These are phyloP conservation scores for Trebouxia sp. DNA, from an alignment of 139 green algal species.

Conservation along the genomic window DNA sequence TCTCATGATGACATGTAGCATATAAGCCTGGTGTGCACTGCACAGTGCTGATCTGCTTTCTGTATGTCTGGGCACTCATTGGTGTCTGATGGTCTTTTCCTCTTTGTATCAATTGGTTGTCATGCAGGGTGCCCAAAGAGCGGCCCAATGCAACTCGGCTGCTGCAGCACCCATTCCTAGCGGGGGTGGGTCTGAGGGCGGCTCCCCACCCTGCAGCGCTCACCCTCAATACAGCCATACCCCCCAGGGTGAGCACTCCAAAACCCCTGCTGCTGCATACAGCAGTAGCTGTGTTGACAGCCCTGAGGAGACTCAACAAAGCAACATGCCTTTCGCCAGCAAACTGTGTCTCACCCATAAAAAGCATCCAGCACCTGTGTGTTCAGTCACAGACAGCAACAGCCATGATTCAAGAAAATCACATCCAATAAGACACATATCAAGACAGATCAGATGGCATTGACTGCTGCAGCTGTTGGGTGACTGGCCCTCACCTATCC, in stretches of 20 bases:
- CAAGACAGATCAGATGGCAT: too few relatives aligned
- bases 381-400: too few relatives aligned
- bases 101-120: background rate
- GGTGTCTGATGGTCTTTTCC: background rate
- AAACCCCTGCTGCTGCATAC: background rate
- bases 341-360: background rate
- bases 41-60: background rate
- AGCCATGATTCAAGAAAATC: too few relatives aligned
- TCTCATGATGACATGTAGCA: background rate
- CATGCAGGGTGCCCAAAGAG: constrained; percentile 20
- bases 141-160: constrained; percentile 25
- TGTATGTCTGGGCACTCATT: background rate
- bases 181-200: background rate
- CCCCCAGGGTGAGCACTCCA: background rate
- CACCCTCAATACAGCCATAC: constrained; percentile 7
- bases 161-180: constrained; percentile 36
- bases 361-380: too few relatives aligned
- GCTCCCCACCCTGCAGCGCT: background rate
- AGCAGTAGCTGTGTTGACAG: background rate
- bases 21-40: background rate
- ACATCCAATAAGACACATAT: too few relatives aligned
- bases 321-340: background rate
- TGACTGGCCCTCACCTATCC: background rate
- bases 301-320: background rate
- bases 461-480: constrained; percentile 9